Base-by-base conservation (phyloP, 306 rosid species). In the Trifolium dubium region DNA sequence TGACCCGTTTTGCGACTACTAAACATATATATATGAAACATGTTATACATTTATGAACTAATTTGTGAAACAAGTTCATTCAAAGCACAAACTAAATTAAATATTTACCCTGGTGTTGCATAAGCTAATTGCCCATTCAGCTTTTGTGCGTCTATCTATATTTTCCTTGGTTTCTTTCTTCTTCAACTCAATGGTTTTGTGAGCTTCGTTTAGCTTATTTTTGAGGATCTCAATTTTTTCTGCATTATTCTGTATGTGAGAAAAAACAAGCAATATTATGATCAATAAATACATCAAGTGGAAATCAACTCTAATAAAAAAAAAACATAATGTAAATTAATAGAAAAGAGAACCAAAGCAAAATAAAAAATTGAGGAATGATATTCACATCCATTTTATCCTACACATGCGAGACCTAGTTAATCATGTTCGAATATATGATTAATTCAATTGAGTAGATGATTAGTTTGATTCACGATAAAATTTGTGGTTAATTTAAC, bases 111-210 rank as follows among this genome's bases (percentile, higher is more conserved):
- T 71, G 6, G 64, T 74, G 59, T 73, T 84, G 81, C 93, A 86
- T 67, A 93, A 74, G 71, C 71, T 77, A 79, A 93, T 85, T 59
- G 88, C 86, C 88, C 95, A 83, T 81, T 87, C 85, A 9, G 98
- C 98, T 86, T 86, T 90, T 19, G 86, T 53, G 5, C 64, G 86
- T 67, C 83, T 86, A 13, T 85, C 87, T 46, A 53, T 28, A 53
- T 71, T 80, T 0, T 81, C 89, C 76, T 83, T 81, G 4, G 84
- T 82, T 75, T 93, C 93, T 73, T 86, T 77, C 61, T 56, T 87
- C 73, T 79, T 87, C 83, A 79, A 23, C 67, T 82, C 81, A 35
- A 83, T 73, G 13, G 13, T 83, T 73, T 76, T 69, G 19, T 14
- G 85, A 58, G 85, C 84, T 85, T 87, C 96, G 0, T 74, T 69